These are phyloP conservation scores for Cyclotella cryptica DNA, from an alignment of 108 stramenopile genomes.

Conservation along the genomic window DNA sequence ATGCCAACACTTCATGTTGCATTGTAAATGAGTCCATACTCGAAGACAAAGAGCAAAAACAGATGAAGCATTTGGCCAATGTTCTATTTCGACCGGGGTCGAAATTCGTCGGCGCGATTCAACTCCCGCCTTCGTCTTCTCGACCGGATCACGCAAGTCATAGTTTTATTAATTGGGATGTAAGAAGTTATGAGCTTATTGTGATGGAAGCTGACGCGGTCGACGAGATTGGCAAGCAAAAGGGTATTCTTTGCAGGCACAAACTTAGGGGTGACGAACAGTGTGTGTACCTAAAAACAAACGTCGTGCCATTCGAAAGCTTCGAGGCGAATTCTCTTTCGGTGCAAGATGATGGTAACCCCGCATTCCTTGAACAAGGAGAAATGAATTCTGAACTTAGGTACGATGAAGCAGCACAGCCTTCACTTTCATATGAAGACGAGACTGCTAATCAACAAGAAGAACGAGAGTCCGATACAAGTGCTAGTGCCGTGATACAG, in stretches of 20 bases:
- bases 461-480: neutral
- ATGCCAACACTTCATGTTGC: neutral
- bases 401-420: neutral
- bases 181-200: conserved; percentile 31
- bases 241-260: conserved; percentile 44
- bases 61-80: conserved; percentile 25
- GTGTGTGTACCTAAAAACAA: conserved; percentile 40
- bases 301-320: conserved; percentile 25
- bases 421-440: conserved; percentile 1
- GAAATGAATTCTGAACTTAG: neutral
- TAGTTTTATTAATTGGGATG: conserved; percentile 13
- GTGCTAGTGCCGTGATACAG: neutral
- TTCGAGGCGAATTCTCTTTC: neutral
- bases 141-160: neutral
- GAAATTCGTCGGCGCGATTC: conserved; percentile 36
- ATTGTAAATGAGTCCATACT: neutral
- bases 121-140: conserved; percentile 15
- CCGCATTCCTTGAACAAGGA: neutral
- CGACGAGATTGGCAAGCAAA: conserved; percentile 44
- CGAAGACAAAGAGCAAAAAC: neutral
- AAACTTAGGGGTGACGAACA: conserved; percentile 39
- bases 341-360: neutral
- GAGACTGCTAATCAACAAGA: neutral
- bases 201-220: conserved; percentile 44
- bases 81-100: conserved; percentile 47